These are phyloP conservation scores for Ustilago sp. DNA, from an alignment of 1,284 basidiomycete genomes.

Conservation along the genomic window DNA sequence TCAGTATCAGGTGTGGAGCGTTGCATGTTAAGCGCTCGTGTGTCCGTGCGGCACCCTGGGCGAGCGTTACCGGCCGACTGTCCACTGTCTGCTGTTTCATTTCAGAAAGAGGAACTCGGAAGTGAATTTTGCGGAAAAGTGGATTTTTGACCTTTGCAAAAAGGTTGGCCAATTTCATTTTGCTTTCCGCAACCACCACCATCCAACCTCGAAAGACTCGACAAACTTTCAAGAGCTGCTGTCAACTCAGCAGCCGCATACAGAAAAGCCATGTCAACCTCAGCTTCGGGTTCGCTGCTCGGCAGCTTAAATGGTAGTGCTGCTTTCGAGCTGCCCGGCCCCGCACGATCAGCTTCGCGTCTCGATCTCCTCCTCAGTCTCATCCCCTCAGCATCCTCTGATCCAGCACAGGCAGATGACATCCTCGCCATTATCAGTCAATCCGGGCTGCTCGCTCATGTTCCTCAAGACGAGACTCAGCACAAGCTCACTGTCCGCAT, in stretches of 20 bases:
- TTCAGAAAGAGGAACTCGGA: constrained; percentile 28
- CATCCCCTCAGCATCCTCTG: constrained; percentile 20
- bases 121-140: constrained; percentile 9
- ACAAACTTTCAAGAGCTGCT: neutral
- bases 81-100: neutral
- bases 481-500: constrained; percentile 51
- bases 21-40: neutral
- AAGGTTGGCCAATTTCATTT: neutral
- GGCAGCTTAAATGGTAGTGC: constrained; percentile 11
- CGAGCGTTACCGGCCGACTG: constrained; percentile 19
- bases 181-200: constrained; percentile 5
- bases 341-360: constrained; percentile 25
- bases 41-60: constrained; percentile 17
- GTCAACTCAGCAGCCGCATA: neutral
- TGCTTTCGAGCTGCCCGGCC: constrained; percentile 24
- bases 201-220: neutral
- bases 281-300: neutral
- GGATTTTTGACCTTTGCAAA: neutral
- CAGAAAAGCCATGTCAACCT: constrained; percentile 6
- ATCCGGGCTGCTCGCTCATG: constrained; percentile 24
- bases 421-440: constrained; percentile 33
- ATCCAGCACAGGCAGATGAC: constrained; percentile 20
- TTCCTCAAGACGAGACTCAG: constrained; percentile 33
- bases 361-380: constrained; percentile 45
- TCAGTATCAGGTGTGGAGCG: neutral